Percentiles rank a stretch among this genome's conserved stretches.
phyloP scores from a whole-genome alignment of 345 rosid genomes.

The Eucalyptus cloeziana region DNA sequence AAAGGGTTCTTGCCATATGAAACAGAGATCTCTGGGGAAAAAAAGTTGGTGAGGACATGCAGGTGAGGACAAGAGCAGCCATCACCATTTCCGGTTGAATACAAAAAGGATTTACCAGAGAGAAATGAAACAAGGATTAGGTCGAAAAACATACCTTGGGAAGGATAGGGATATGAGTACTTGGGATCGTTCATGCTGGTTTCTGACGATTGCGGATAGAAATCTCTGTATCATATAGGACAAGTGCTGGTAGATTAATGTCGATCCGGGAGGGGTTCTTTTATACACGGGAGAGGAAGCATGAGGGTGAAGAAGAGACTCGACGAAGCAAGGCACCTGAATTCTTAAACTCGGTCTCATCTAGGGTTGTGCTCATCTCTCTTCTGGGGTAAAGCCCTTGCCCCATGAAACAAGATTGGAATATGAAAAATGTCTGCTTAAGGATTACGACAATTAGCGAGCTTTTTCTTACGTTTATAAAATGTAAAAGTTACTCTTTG shows the following conservation, averaged over 20 bases:
- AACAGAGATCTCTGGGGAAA: neutral
- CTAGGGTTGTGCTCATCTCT: neutral
- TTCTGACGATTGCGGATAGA: neutral
- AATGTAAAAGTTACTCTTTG: neutral
- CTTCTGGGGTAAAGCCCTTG: neutral
- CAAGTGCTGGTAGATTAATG: neutral
- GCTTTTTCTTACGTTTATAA: neutral
- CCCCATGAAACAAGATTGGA: neutral
- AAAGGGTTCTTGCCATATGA: neutral
- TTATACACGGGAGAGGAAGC: neutral
- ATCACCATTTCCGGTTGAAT: neutral
- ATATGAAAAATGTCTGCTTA: neutral
- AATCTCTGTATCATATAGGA: neutral
- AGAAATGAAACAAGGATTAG: neutral
- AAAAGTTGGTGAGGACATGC: neutral
- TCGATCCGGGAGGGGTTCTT: neutral
- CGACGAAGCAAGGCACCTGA: neutral
- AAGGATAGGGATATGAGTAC: neutral
- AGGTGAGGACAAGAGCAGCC: neutral
- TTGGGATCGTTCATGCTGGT: neutral
- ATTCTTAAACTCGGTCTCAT: neutral
- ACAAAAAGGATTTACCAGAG: neutral
- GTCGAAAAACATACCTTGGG: neutral
- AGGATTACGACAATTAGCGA: neutral
- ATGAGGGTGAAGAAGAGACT: neutral